Conservation (phyloP, 2,329 filamentous ascomycete genomes). For the Hypoxylon sp. region DNA sequence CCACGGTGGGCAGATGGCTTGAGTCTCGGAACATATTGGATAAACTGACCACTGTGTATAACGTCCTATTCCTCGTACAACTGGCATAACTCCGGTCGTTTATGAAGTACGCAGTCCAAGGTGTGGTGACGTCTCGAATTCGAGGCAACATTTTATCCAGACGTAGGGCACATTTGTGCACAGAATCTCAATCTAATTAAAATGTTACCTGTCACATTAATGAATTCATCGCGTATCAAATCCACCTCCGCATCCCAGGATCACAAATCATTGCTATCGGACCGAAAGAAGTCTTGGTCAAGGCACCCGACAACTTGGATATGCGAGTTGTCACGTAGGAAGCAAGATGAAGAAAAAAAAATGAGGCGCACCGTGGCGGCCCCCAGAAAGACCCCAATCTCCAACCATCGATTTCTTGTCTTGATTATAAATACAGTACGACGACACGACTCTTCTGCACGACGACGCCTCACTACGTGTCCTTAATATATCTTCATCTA, state of each 20-base stretch:
- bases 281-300: constrained; percentile 7
- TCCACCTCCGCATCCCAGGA: not conserved
- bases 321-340: constrained; percentile 1
- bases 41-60: too few species aligned
- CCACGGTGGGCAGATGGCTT: too few species aligned
- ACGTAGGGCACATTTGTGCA: too few species aligned
- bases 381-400: too few species aligned
- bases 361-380: too few species aligned
- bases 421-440: constrained; percentile 21
- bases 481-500: constrained; percentile 11
- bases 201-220: not conserved
- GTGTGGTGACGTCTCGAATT: not conserved
- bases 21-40: too few species aligned
- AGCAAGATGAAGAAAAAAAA: constrained; percentile 1
- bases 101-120: too few species aligned
- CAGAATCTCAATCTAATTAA: too few species aligned
- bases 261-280: constrained; percentile 17
- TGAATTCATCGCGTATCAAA: not conserved
- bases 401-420: constrained; percentile 11
- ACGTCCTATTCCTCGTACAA: too few species aligned
- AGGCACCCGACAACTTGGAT: constrained; percentile 5
- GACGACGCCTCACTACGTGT: constrained; percentile 1
- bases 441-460: constrained; percentile 14
- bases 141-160: not conserved
- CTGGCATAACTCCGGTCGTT: too few species aligned